Conservation (phyloP, 2,329 filamentous ascomycete genomes). For the Monilinia aucupariae region DNA sequence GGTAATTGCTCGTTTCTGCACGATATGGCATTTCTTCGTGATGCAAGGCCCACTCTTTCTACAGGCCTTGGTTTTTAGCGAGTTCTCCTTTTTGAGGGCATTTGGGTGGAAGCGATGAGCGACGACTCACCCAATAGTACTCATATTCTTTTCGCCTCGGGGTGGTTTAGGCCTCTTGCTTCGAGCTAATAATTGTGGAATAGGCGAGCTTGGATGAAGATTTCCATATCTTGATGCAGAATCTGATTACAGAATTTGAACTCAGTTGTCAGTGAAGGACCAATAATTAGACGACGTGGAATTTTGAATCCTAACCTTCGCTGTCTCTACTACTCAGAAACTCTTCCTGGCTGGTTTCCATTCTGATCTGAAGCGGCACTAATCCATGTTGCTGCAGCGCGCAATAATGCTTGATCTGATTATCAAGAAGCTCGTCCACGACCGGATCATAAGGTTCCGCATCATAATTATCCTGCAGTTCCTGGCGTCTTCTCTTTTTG, state of each 20-base stretch:
- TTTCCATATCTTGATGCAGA: background rate
- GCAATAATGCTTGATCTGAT: background rate
- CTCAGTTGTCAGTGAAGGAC: background rate
- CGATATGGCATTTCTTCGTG: background rate
- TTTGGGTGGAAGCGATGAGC: background rate
- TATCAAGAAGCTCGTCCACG: background rate
- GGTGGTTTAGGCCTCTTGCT: background rate
- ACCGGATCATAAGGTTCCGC: background rate
- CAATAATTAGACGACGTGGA: background rate
- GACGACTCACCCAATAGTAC: background rate
- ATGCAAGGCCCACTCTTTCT: conserved; percentile 2
- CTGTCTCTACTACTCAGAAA: background rate
- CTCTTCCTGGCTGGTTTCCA: background rate
- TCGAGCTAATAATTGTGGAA: no score
- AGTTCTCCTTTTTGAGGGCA: background rate
- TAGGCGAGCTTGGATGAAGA: no score
- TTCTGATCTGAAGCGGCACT: background rate
- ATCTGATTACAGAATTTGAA: background rate
- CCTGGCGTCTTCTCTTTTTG: background rate
- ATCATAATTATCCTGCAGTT: background rate
- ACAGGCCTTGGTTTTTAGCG: background rate
- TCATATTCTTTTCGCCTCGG: background rate
- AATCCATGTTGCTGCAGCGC: background rate
- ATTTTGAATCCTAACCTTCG: background rate
- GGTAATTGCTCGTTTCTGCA: background rate